Evolutionary conservation across 345 rosid genomes (phyloP).

Genomic region (Linum trigynum): DNA sequence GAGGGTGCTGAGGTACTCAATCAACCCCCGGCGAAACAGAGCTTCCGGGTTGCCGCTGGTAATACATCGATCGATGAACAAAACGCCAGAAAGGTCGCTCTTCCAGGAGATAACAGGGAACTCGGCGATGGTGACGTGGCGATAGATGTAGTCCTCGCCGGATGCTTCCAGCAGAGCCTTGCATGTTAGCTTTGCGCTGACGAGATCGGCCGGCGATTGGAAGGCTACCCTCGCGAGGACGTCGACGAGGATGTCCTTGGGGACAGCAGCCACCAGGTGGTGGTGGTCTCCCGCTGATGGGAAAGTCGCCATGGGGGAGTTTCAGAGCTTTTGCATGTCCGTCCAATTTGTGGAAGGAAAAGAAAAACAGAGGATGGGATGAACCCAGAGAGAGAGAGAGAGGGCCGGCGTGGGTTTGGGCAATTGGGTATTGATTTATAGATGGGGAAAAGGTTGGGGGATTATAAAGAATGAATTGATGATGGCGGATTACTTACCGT

Average conservation of each 20-base stretch:
- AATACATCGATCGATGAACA: not conserved
- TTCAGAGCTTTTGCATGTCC: not conserved
- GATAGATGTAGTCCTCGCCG: not conserved
- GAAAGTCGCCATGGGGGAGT: not conserved
- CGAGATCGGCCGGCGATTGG: not conserved
- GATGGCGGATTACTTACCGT: too few species aligned
- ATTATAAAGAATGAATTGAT: too few species aligned
- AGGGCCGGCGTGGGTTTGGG: not conserved
- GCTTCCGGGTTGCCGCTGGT: not conserved
- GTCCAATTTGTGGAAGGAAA: not conserved
- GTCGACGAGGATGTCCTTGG: not conserved
- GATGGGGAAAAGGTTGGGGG: not conserved
- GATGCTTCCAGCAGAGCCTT: not conserved
- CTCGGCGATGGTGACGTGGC: not conserved
- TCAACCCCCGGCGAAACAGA: not conserved
- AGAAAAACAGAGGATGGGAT: not conserved
- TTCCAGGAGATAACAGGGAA: not conserved
- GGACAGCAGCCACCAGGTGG: not conserved
- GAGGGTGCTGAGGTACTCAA: not conserved
- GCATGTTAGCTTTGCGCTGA: not conserved
- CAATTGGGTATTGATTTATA: not conserved
- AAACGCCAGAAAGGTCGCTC: not conserved
- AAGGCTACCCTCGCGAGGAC: not conserved
- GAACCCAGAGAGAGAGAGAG: not conserved
- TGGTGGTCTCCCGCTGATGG: not conserved